Conservation (phyloP, 2,329 filamentous ascomycete genomes). For the Aureobasidium sp. region DNA sequence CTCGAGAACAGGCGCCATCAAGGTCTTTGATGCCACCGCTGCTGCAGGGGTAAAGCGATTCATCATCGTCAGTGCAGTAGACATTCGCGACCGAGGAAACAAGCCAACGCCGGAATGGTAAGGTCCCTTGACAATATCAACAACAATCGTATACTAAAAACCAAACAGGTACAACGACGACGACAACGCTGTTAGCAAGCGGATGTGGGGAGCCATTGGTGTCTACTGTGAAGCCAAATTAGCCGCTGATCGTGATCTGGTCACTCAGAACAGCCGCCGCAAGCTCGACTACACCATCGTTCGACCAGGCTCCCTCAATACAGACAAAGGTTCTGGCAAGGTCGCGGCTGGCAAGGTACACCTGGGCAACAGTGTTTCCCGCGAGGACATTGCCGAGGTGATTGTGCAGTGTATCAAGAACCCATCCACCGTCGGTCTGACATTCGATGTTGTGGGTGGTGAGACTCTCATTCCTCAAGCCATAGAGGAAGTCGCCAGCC, state of each 20-base stretch:
- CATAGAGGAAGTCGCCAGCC: slow-evolving; percentile 30
- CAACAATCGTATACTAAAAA: background rate
- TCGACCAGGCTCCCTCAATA: slow-evolving; percentile 33
- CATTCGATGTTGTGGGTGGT: slow-evolving; percentile 37
- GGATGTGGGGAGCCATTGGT: slow-evolving; percentile 32
- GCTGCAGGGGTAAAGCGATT: slow-evolving; percentile 51
- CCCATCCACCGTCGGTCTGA: slow-evolving; percentile 36
- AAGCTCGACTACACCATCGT: slow-evolving; percentile 40
- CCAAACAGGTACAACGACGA: slow-evolving; percentile 27
- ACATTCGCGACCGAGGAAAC: slow-evolving; percentile 40
- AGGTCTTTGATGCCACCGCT: slow-evolving; percentile 53
- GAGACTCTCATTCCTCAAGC: slow-evolving; percentile 32
- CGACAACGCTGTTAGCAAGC: slow-evolving; percentile 28
- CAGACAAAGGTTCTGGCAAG: slow-evolving; percentile 38
- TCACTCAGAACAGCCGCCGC: slow-evolving; percentile 29
- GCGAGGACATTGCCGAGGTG: slow-evolving; percentile 53
- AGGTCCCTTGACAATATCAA: background rate
- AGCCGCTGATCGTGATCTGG: slow-evolving; percentile 33
- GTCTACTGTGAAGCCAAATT: slow-evolving; percentile 36
- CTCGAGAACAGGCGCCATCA: slow-evolving; percentile 41
- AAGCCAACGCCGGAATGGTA: slow-evolving; percentile 33
- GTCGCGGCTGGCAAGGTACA: slow-evolving; percentile 37
- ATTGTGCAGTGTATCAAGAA: slow-evolving; percentile 46
- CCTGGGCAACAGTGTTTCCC: slow-evolving; percentile 34
- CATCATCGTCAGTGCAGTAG: slow-evolving; percentile 55